Conservation (phyloP, 1,284 basidiomycete species). For the Erythrobasidium hasegawianum region DNA sequence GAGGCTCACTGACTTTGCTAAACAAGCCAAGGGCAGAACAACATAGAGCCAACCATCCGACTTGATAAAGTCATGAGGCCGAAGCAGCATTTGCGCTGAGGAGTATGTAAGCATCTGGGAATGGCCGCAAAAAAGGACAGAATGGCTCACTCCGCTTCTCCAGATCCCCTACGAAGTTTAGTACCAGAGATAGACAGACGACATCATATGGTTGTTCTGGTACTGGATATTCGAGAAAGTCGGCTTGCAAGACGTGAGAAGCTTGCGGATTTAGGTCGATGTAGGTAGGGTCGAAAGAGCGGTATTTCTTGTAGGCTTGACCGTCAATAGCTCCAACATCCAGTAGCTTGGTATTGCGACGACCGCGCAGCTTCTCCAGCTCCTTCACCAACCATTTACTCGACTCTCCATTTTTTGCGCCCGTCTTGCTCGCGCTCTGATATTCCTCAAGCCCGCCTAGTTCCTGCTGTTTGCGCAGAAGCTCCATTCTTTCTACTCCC, state of each 20-base stretch:
- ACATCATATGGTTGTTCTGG: conserved; percentile 47
- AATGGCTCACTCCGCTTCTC: conserved; percentile 43
- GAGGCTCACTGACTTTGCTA: conserved; percentile 42
- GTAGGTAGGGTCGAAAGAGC: conserved; percentile 46
- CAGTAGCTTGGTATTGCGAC: conserved; percentile 45
- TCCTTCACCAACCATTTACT: conserved; percentile 44
- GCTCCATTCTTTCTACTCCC: conserved; percentile 34
- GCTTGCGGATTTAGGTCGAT: conserved; percentile 52
- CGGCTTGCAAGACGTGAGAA: conserved; percentile 46
- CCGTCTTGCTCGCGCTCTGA: conserved; percentile 43
- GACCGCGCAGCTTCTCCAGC: conserved; percentile 40
- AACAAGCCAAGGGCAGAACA: conserved; percentile 51
- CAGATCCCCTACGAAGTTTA: conserved; percentile 52
- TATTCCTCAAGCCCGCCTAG: conserved; percentile 45
- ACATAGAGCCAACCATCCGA: conserved; percentile 49
- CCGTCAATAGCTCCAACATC: conserved; percentile 52
- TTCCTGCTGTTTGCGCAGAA: conserved; percentile 36
- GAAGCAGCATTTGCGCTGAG: conserved; percentile 43
- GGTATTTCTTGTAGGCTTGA: conserved; percentile 48
- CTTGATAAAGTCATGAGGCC: conserved; percentile 42
- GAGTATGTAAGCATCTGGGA: neutral
- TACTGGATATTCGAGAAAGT: conserved; percentile 50
- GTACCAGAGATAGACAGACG: conserved; percentile 50
- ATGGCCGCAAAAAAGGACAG: neutral
- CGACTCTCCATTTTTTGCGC: conserved; percentile 44